Percentiles rank a stretch among this genome's conserved stretches.
phyloP scores from a whole-genome alignment of 2,329 filamentous ascomycete genomes.

The Kalaharituber pfeilii region DNA sequence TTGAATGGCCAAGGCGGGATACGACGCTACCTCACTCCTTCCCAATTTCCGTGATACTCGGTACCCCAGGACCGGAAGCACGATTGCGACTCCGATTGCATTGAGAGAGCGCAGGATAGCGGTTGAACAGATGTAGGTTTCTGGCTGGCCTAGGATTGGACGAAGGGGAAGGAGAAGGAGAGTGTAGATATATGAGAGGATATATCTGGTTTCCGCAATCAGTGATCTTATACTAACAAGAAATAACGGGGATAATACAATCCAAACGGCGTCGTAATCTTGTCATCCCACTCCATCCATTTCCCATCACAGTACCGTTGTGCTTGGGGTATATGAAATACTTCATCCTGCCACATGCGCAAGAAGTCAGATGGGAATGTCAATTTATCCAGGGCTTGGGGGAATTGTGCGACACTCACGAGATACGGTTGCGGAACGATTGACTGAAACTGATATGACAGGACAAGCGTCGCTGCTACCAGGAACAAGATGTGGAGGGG shows the following conservation, averaged over 20 bases:
- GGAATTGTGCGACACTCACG: slow-evolving; percentile 26
- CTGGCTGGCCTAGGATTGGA: slow-evolving; percentile 10
- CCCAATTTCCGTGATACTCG: slow-evolving; percentile 18
- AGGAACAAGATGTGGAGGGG: slow-evolving; percentile 9
- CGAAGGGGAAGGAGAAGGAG: slow-evolving; percentile 22
- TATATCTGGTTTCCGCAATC: slow-evolving; percentile 27
- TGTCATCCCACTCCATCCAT: slow-evolving; percentile 76
- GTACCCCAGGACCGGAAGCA: slow-evolving; percentile 19
- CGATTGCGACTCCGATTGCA: slow-evolving; percentile 18
- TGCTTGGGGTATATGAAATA: slow-evolving; percentile 81
- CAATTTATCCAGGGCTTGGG: background rate
- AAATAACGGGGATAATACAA: slow-evolving; percentile 44
- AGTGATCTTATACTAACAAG: background rate
- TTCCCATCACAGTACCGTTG: slow-evolving; percentile 65
- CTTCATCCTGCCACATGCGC: slow-evolving; percentile 63
- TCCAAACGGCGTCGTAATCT: slow-evolving; percentile 90
- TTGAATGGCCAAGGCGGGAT: too few species aligned
- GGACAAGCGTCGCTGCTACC: slow-evolving; percentile 9
- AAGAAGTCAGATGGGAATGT: too few species aligned
- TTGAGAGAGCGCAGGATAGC: slow-evolving; percentile 20
- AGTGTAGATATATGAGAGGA: slow-evolving; percentile 28
- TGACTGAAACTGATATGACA: slow-evolving; percentile 25
- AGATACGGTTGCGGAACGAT: slow-evolving; percentile 35
- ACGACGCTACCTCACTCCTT: too few species aligned
- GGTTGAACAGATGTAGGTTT: slow-evolving; percentile 13